Conservation (phyloP, 257 asterid species). For the Pogostemon cablin region DNA sequence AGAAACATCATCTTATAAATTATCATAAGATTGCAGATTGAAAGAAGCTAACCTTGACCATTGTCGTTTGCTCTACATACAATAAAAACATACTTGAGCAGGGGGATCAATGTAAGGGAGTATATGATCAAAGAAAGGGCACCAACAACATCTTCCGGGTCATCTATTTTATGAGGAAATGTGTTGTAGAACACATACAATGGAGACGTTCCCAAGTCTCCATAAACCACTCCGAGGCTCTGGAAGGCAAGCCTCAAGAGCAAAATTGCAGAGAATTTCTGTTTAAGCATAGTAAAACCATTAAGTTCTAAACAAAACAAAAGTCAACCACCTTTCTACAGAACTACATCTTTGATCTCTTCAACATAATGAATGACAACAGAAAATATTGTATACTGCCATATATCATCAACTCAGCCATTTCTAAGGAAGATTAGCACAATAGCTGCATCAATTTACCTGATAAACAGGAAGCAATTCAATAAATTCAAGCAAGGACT, state of each 20-base stretch:
- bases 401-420: slow-evolving; percentile 20
- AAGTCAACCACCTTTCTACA: slow-evolving; percentile 6
- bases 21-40: neutral
- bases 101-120: slow-evolving; percentile 94
- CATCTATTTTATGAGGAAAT: slow-evolving; percentile 79
- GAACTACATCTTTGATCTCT: neutral
- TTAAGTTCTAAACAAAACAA: slow-evolving; percentile 12
- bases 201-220: slow-evolving; percentile 98
- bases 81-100: slow-evolving; percentile 93
- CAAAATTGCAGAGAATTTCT: slow-evolving; percentile 83
- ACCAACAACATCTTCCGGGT: slow-evolving; percentile 83
- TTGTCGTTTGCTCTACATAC: slow-evolving; percentile 98
- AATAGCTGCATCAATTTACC: neutral
- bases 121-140: slow-evolving; percentile 95
- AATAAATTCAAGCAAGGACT: too few relatives aligned
- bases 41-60: slow-evolving; percentile 77
- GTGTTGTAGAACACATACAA: slow-evolving; percentile 94
- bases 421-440: neutral
- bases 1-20: neutral
- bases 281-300: slow-evolving; percentile 35
- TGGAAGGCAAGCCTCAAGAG: slow-evolving; percentile 95
- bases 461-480: too few relatives aligned
- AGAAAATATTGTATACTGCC: neutral
- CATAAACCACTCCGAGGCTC: slow-evolving; percentile 96
- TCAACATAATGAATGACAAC: slow-evolving; percentile 9